A percentile compares a stretch with the other conserved stretches of the same genome.
phyloP scores from a whole-genome alignment of 805 yeast species.

The Candida caryicola region DNA sequence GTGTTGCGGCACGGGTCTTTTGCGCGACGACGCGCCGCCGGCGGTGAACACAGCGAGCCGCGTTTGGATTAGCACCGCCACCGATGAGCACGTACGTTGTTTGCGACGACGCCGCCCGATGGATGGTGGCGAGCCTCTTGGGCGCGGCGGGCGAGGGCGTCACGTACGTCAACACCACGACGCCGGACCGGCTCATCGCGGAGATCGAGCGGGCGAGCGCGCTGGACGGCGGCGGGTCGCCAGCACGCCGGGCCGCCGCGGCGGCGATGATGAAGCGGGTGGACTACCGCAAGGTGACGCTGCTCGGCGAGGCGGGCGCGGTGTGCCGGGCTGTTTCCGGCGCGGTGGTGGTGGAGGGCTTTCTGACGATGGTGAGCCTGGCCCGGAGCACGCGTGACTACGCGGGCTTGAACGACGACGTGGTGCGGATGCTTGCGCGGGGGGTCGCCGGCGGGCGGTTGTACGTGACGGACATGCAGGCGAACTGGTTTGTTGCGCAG shows the following conservation, averaged over 20 bases:
- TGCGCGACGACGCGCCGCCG: too few relatives aligned
- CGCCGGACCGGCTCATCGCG: slow-evolving; percentile 9
- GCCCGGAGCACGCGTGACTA: slow-evolving; percentile 2
- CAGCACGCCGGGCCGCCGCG: too few relatives aligned
- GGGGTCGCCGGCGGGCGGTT: slow-evolving; percentile 1
- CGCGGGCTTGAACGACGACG: slow-evolving; percentile 9
- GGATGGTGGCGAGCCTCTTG: too few relatives aligned
- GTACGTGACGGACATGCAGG: slow-evolving; percentile 5
- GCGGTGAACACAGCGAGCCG: too few relatives aligned
- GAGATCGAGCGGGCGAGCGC: too few relatives aligned
- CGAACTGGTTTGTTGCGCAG: slow-evolving; percentile 7
- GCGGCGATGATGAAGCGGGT: slow-evolving; percentile 7
- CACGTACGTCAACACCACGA: slow-evolving; percentile 7
- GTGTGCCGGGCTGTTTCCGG: neutral
- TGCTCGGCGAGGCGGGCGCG: slow-evolving; percentile 1
- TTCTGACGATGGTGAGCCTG: slow-evolving; percentile 5
- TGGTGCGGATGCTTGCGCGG: slow-evolving; percentile 5
- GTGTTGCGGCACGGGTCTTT: too few relatives aligned
- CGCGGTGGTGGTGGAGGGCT: slow-evolving; percentile 9
- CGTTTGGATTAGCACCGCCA: too few relatives aligned
- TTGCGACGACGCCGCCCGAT: too few relatives aligned
- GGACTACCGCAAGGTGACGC: slow-evolving; percentile 10
- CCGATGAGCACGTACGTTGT: too few relatives aligned
- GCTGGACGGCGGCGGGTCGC: too few relatives aligned
- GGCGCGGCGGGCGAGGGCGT: too few relatives aligned